A percentile compares a stretch with the other conserved stretches of the same genome.
phyloP scores from a whole-genome alignment of 1,139 yeast species.

The Eremothecium gossypii region DNA sequence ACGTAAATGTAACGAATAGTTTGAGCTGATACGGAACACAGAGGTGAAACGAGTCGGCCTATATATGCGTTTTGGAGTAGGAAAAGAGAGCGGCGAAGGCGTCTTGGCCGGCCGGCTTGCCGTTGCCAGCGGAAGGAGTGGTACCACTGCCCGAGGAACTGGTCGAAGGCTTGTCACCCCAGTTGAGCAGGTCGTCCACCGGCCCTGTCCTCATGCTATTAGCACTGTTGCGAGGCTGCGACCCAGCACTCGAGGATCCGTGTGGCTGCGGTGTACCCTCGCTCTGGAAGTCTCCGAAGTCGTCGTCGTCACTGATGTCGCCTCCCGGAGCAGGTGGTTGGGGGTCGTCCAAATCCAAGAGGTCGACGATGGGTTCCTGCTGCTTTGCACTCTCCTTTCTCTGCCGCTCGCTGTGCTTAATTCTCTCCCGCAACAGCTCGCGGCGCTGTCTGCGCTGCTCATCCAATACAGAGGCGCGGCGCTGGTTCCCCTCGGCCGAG shows the following conservation, averaged over 20 bases:
- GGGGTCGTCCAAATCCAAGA: conserved; percentile 19
- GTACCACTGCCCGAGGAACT: conserved; percentile 1
- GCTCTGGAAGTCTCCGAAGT: conserved; percentile 32
- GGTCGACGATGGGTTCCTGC: conserved; percentile 16
- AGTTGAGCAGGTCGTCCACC: conserved; percentile 8
- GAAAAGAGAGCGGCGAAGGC: conserved; percentile 28
- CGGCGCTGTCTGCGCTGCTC: conserved; percentile 31
- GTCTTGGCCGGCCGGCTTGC: conserved; percentile 13
- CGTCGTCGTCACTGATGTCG: conserved; percentile 25
- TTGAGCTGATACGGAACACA: background rate
- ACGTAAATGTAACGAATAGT: background rate
- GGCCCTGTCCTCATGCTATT: too few relatives aligned
- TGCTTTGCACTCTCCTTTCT: conserved; percentile 16
- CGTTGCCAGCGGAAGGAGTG: conserved; percentile 1
- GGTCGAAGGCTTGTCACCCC: conserved; percentile 6
- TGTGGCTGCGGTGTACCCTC: conserved; percentile 12
- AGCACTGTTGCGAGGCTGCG: too few relatives aligned
- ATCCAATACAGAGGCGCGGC: conserved; percentile 22
- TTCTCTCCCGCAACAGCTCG: conserved; percentile 28
- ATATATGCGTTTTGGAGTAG: conserved; percentile 27
- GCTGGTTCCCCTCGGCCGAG: conserved; percentile 8
- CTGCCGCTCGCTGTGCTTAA: conserved; percentile 26
- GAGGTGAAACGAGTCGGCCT: conserved; percentile 1
- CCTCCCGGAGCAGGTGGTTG: conserved; percentile 8
- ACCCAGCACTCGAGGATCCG: background rate